Base-by-base conservation (phyloP, 768 basidiomycete genomes). In the Trametes maxima region DNA sequence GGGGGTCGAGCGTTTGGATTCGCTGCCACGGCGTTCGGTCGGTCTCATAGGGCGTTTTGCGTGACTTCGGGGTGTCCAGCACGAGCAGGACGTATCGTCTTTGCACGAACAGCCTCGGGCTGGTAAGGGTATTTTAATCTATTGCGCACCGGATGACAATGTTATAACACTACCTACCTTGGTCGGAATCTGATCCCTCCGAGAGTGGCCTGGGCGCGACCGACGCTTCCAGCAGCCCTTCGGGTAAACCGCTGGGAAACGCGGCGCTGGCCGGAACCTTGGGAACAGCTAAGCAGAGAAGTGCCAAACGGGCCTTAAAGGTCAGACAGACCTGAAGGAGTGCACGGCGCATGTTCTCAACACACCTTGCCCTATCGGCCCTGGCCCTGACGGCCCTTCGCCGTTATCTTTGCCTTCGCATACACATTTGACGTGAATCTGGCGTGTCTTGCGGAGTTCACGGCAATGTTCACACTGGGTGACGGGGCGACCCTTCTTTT, bases 191-290 rank as follows among this genome's bases (percentile, higher is more conserved):
- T 51, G 78, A 78, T 65, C 80, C 78, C 66, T 87, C 85, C 52
- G 80, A 78, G 22, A 73, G 69, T 50, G 69, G 65, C 64, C 78
- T 78, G 65, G 75, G 70, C 62, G 80, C 79, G 71, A 82, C 80
- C 80, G 80, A 83, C 79, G 85, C 81, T 80, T 82, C 86, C 77
- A 88, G 79, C 74, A 83, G 62, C 53, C 57, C 82, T 73, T 83
- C 79, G 17, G 88, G 87, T 42, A 92, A 80, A 76, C 90, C 90
- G 69, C 87, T 78, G 63, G 90, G 90, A 79, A 90, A 92, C 79
- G 90, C 81, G 81, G 90, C 88, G 78, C 82, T 77, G 69, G 83
- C 82, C 69, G 84, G 81, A 70, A 86, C 78, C 78, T 84, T 84
- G 63, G 79, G 82, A 66, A 75, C 77, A 68, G 82, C 88, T 88